These are phyloP conservation scores for Helichrysum umbraculigerum DNA, from an alignment of 129 eudicot genomes.

Conservation along the genomic window DNA sequence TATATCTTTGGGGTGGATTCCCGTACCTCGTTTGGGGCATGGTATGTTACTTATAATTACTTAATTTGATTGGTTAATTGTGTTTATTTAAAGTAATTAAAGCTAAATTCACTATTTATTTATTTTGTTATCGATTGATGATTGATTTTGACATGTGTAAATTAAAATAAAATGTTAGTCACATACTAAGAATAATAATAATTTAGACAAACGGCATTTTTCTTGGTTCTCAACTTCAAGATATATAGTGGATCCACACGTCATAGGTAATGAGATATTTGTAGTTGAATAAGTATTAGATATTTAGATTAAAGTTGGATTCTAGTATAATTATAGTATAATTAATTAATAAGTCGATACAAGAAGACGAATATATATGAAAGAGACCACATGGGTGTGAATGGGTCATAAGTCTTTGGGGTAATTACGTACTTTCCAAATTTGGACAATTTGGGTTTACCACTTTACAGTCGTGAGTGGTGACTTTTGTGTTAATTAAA, in stretches of 20 bases:
- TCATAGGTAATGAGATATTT: conserved; percentile 1
- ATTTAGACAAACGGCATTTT: background rate
- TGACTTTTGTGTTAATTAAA: no score
- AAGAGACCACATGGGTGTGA: conserved; percentile 21
- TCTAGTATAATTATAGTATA: background rate
- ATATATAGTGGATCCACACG: background rate
- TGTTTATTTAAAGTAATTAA: background rate
- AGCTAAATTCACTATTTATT: no score
- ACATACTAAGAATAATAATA: background rate
- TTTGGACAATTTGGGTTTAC: background rate
- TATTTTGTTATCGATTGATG: no score
- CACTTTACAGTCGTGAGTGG: no score
- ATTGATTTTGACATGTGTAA: background rate
- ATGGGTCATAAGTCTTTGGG: background rate
- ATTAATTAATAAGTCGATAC: background rate
- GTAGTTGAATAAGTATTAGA: conserved; percentile 13
- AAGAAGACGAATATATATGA: background rate
- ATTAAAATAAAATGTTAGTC: background rate
- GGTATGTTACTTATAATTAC: conserved; percentile 21
- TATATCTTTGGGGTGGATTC: conserved; percentile 41
- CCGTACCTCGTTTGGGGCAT: conserved; percentile 41
- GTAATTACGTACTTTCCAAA: background rate
- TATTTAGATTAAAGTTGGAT: background rate
- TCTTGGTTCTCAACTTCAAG: background rate
- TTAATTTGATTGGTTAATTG: background rate